Percentiles rank a stretch among this genome's conserved stretches.
phyloP scores from a whole-genome alignment of 352 stramenopile genomes.

The Pythium sukuiense region DNA sequence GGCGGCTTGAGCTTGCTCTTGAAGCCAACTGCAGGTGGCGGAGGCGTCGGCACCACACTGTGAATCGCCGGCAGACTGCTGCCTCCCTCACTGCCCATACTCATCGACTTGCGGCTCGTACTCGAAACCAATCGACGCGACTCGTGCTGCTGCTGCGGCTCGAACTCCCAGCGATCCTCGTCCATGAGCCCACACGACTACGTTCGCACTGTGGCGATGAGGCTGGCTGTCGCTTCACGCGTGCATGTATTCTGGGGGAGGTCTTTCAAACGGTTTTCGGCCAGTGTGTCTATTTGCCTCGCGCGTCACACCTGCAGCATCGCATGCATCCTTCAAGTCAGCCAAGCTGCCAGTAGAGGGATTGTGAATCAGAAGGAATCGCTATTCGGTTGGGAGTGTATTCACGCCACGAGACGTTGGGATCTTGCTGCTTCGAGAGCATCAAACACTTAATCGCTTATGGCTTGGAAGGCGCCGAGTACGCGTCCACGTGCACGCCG shows the following conservation, averaged over 20 bases:
- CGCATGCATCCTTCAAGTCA: not conserved
- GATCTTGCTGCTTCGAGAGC: not conserved
- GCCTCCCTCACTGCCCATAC: not conserved
- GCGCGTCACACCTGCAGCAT: not conserved
- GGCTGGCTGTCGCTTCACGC: not conserved
- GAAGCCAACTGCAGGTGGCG: slow-evolving; percentile 1
- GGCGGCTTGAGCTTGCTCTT: slow-evolving; percentile 30
- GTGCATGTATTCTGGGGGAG: not conserved
- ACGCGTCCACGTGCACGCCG: slow-evolving; percentile 95
- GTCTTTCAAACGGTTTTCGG: not conserved
- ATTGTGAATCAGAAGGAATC: not conserved
- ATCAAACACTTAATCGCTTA: not conserved
- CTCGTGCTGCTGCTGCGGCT: not conserved
- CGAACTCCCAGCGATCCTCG: not conserved
- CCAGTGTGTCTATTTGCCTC: no score
- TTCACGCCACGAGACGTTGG: not conserved
- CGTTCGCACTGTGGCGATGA: not conserved
- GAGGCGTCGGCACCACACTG: slow-evolving; percentile 8
- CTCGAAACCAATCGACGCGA: not conserved
- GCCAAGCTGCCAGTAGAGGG: not conserved
- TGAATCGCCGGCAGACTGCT: slow-evolving; percentile 13
- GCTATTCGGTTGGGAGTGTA: not conserved
- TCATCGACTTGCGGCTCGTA: not conserved
- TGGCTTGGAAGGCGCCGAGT: slow-evolving; percentile 33
- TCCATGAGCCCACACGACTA: not conserved